Base-by-base conservation (phyloP, 164 flowering plant genomes). In the Sedum album region DNA sequence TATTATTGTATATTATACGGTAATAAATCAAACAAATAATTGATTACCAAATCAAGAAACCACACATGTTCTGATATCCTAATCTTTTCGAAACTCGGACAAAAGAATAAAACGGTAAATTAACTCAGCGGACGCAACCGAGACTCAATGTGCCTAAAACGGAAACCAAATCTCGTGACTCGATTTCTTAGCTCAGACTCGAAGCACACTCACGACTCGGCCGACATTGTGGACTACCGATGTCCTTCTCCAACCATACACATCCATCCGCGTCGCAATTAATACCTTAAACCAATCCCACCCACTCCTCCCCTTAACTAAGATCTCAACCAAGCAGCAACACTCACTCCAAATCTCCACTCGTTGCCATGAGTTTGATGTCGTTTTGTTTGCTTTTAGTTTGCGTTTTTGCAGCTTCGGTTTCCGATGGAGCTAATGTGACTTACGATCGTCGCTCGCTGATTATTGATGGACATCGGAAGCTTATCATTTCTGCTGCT, bases 401-500 rank as follows among this genome's bases (percentile, higher is more conserved):
- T 28, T 57, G 18, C 33, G 4, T 57, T 57, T 28, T 57, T 14
- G 20, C 20, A 33, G 14, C 28, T 57, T 57, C 62, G 1, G n/a
- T 26, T 57, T 57, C 31, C 18, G 20, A 57, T 20, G 62, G 62
- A 28, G 67, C 67, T 7, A 65, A 65, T 65, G 67, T 65, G 13
- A 65, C 67, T 8, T 65, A 65, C 46, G 67, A 65, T 20, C 13
- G 13, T 21, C 42, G 67, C 25, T 36, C 67, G n/a, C 17, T 65
- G 1, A 35, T 44, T 23, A 42, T 66, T 18, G 68, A 42, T 66
- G 68, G 68, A 20, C 53, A 66, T 1, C 46, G 68, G 13, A 66
- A 66, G 53, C 49, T 66, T 28, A 42, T 66, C 11, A 23, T 66
- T 7, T 66, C 55, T 10, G 68, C 53, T 36, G 46, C 68, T 8